A percentile compares a stretch with the other conserved stretches of the same genome.
Conservation (phyloP, 257 asterid genomes). For the Penstemon eatonii region DNA sequence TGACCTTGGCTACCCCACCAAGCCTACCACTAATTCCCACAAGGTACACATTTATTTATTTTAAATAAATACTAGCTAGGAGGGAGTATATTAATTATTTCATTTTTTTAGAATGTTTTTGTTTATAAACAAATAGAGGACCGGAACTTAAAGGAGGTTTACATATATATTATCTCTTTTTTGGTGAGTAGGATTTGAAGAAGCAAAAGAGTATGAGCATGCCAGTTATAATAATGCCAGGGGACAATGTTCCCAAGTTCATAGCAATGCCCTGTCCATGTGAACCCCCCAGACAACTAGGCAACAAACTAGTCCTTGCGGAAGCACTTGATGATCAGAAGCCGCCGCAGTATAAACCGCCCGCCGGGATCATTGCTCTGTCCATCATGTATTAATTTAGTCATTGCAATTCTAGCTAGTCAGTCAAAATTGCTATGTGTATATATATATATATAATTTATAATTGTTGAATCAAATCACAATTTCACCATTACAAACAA, state of each 20-base stretch:
- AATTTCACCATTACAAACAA: not conserved
- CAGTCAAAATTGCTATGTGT: not conserved
- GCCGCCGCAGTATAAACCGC: conserved; percentile 47
- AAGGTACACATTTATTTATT: conserved; percentile 36
- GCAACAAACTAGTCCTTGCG: conserved; percentile 30
- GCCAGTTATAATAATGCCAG: conserved; percentile 77
- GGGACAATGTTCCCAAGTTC: conserved; percentile 62
- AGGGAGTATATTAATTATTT: too few species aligned
- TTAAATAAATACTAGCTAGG: too few species aligned
- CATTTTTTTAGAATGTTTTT: too few species aligned
- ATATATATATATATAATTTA: conserved; percentile 7
- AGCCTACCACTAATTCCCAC: conserved; percentile 38
- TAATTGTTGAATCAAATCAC: conserved; percentile 16
- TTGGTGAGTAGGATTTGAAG: conserved; percentile 40
- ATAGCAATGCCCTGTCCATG: conserved; percentile 74
- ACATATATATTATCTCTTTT: too few species aligned
- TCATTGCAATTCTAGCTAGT: not conserved
- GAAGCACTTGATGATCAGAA: conserved; percentile 15
- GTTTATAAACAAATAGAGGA: too few species aligned
- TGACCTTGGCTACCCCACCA: conserved; percentile 36
- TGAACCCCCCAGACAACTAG: conserved; percentile 36
- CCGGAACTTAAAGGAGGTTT: too few species aligned
- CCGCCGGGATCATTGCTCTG: conserved; percentile 42
- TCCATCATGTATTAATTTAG: conserved; percentile 10
- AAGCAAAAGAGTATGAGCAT: conserved; percentile 44